phyloP scores from a whole-genome alignment of 2,329 filamentous ascomycete genomes.

The Aureobasidium sp. region DNA sequence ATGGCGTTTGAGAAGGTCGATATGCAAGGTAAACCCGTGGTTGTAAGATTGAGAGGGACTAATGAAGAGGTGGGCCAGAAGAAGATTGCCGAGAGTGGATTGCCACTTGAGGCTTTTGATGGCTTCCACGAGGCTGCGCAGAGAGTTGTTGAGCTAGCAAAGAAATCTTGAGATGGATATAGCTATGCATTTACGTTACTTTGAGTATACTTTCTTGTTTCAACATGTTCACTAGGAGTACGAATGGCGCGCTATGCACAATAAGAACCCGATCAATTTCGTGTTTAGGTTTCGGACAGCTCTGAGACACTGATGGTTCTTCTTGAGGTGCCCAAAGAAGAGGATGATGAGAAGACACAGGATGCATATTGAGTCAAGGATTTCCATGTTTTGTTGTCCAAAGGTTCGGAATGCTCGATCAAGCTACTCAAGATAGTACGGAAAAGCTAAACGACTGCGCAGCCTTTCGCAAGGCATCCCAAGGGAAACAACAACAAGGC shows the following conservation, averaged over 20 bases:
- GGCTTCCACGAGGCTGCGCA: constrained; percentile 66
- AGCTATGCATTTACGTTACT: background rate
- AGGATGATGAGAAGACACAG: background rate
- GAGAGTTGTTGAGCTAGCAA: constrained; percentile 57
- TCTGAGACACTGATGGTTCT: no score
- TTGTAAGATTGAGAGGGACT: constrained; percentile 70
- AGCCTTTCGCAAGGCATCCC: background rate
- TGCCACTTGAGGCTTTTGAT: constrained; percentile 65
- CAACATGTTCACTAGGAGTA: background rate
- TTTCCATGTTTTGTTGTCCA: no score
- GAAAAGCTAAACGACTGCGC: background rate
- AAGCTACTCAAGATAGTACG: background rate
- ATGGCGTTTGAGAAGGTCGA: constrained; percentile 64
- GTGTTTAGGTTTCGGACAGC: no score
- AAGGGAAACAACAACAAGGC: background rate
- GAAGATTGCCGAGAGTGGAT: constrained; percentile 61
- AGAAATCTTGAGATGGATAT: constrained; percentile 13
- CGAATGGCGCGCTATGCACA: background rate
- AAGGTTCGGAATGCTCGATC: background rate
- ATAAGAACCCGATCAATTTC: background rate
- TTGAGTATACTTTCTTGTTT: background rate
- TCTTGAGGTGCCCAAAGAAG: background rate
- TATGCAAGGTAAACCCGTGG: constrained; percentile 54
- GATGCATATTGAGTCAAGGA: background rate
- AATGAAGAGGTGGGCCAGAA: constrained; percentile 64